phyloP scores from a whole-genome alignment of 2,329 filamentous ascomycete species.

The Rutstroemia sydowiana region DNA sequence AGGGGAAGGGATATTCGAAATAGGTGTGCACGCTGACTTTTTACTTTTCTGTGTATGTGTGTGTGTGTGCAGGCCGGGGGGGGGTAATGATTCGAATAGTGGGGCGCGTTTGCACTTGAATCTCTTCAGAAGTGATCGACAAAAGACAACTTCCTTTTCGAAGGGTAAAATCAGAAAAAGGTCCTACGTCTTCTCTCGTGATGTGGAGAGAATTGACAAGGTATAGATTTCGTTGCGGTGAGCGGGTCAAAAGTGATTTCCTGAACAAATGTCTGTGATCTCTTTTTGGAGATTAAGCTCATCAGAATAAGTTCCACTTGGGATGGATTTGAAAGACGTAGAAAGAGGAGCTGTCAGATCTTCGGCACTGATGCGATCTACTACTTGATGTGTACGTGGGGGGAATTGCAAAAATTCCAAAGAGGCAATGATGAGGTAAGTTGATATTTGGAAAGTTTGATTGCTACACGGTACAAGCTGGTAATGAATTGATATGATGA shows the following conservation, averaged over 20 bases:
- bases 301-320: slow-evolving; percentile 19
- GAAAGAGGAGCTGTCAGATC: slow-evolving; percentile 18
- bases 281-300: slow-evolving; percentile 22
- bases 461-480: too few relatives aligned
- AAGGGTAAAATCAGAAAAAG: slow-evolving; percentile 11
- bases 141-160: slow-evolving; percentile 12
- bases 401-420: slow-evolving; percentile 8
- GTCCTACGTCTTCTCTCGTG: slow-evolving; percentile 8
- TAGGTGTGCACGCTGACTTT: slow-evolving; percentile 11
- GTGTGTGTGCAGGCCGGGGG: slow-evolving; percentile 12
- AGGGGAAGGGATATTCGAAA: slow-evolving; percentile 11
- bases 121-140: slow-evolving; percentile 24
- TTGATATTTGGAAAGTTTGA: too few relatives aligned
- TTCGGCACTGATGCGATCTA: slow-evolving; percentile 20
- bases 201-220: slow-evolving; percentile 11
- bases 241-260: background rate
- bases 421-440: slow-evolving; percentile 3
- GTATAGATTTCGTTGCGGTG: slow-evolving; percentile 3
- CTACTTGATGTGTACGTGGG: slow-evolving; percentile 10
- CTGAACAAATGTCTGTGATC: background rate
- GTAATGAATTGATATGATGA: too few relatives aligned
- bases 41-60: too few relatives aligned
- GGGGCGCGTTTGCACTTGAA: slow-evolving; percentile 14
- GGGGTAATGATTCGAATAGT: slow-evolving; percentile 6
- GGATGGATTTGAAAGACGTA: slow-evolving; percentile 8